Percentiles rank a stretch among this genome's conserved stretches.
phyloP scores from a whole-genome alignment of 2,329 filamentous ascomycete species.

The Orbilia oligospora region DNA sequence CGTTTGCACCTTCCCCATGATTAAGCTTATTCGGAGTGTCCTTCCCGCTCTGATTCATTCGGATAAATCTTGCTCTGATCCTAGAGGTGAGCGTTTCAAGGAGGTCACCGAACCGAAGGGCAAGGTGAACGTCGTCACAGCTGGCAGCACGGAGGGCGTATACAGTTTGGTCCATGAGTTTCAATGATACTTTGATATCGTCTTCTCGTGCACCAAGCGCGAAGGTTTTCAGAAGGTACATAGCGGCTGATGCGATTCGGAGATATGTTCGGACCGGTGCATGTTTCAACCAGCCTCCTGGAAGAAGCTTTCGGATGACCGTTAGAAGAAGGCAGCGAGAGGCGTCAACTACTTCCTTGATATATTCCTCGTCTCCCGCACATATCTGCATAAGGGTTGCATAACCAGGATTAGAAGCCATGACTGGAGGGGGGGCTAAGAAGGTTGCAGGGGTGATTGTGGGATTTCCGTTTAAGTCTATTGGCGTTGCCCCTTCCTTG shows the following conservation, averaged over 20 bases:
- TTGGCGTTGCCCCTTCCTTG: constrained; percentile 65
- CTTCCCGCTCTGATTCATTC: constrained; percentile 69
- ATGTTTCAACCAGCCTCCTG: constrained; percentile 82
- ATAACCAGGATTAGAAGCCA: constrained; percentile 73
- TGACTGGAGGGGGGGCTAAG: constrained; percentile 74
- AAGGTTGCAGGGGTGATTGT: constrained; percentile 73
- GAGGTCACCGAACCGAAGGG: constrained; percentile 85
- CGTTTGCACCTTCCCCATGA: constrained; percentile 54
- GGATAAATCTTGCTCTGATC: constrained; percentile 78
- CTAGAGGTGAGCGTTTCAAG: constrained; percentile 83
- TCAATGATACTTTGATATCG: constrained; percentile 81
- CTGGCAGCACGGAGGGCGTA: constrained; percentile 82
- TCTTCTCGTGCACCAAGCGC: constrained; percentile 83
- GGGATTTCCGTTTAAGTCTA: constrained; percentile 65
- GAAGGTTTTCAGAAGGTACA: constrained; percentile 88
- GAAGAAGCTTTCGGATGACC: constrained; percentile 82
- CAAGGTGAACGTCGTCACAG: constrained; percentile 86
- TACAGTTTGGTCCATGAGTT: constrained; percentile 81
- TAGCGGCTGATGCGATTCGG: constrained; percentile 85
- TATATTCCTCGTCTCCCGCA: constrained; percentile 78
- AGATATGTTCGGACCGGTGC: constrained; percentile 88
- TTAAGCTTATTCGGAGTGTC: constrained; percentile 63
- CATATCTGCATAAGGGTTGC: constrained; percentile 67
- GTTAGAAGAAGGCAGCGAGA: constrained; percentile 82
- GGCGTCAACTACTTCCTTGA: constrained; percentile 82